Evolutionary conservation across 768 basidiomycete genomes (phyloP).

Genomic region (Termitomyces sp.): DNA sequence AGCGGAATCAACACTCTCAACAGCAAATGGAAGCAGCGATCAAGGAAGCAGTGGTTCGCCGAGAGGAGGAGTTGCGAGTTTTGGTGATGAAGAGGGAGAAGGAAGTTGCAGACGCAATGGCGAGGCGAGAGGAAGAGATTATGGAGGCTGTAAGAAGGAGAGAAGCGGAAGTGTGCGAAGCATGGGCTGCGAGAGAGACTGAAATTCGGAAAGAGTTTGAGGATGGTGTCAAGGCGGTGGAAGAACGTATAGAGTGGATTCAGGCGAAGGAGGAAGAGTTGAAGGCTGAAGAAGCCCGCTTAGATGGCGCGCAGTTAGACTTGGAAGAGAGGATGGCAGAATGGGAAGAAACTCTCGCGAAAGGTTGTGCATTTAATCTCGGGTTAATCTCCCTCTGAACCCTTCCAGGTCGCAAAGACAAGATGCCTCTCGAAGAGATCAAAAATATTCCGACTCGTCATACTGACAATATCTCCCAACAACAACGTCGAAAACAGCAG

Average conservation of each 20-base stretch:
- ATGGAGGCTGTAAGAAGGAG: conserved; percentile 59
- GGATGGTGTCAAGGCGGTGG: conserved; percentile 39
- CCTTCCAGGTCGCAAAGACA: conserved; percentile 39
- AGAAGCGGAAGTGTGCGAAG: conserved; percentile 58
- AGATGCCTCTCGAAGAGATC: conserved; percentile 68
- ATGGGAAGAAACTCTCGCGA: conserved; percentile 30
- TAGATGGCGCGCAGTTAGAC: conserved; percentile 41
- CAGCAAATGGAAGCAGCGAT: conserved; percentile 39
- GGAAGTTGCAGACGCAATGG: conserved; percentile 62
- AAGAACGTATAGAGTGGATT: conserved; percentile 46
- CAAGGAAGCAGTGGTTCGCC: conserved; percentile 51
- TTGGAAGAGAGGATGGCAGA: conserved; percentile 44
- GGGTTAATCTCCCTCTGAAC: neutral
- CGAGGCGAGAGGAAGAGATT: conserved; percentile 65
- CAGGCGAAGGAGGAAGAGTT: conserved; percentile 48
- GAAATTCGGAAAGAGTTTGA: conserved; percentile 49
- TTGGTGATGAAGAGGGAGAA: conserved; percentile 65
- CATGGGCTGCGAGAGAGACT: conserved; percentile 50
- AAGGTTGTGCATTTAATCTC: conserved; percentile 13
- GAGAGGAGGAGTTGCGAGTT: conserved; percentile 66
- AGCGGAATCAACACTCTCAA: conserved; percentile 23
- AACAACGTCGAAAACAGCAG: conserved; percentile 19
- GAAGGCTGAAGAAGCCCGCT: conserved; percentile 40
- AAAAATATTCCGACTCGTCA: conserved; percentile 52
- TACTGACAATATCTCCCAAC: conserved; percentile 19